Conservation (phyloP, 352 stramenopile species). For the Pythium grandisporangium region DNA sequence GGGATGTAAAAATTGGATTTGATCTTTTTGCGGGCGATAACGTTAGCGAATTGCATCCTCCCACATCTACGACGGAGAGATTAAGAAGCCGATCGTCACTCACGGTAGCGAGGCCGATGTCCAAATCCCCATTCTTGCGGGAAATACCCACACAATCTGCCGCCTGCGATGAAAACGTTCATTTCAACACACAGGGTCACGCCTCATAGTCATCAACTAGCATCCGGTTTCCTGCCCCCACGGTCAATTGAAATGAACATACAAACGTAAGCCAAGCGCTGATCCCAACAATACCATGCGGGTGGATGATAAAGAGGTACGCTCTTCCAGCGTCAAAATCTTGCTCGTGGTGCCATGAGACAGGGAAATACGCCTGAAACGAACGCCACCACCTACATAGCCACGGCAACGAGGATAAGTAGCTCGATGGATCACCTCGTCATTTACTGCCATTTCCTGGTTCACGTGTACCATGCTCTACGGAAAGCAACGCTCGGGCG, state of each 20-base stretch:
- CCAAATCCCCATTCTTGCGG: constrained; percentile 24
- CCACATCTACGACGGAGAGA: too few relatives aligned
- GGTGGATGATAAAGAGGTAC: constrained; percentile 39
- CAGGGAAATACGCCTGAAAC: constrained; percentile 28
- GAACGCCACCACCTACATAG: constrained; percentile 25
- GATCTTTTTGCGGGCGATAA: too few relatives aligned
- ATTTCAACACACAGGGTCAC: too few relatives aligned
- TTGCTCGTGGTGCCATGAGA: constrained; percentile 29
- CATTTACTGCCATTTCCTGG: too few relatives aligned
- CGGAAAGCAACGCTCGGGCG: constrained; percentile 18
- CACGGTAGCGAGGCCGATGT: constrained; percentile 37
- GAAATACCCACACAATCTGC: constrained; percentile 23
- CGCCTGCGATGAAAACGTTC: too few relatives aligned
- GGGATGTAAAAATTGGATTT: constrained; percentile 38
- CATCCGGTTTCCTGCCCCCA: too few relatives aligned
- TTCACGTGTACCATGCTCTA: constrained; percentile 16
- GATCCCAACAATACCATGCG: constrained; percentile 42
- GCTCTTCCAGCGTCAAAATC: constrained; percentile 19
- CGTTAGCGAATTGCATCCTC: too few relatives aligned
- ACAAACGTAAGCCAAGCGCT: constrained; percentile 39
- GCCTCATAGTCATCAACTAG: too few relatives aligned
- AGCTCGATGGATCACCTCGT: too few relatives aligned
- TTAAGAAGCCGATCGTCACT: too few relatives aligned
- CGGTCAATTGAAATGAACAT: too few relatives aligned
- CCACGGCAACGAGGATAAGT: too few relatives aligned